Percentiles rank a stretch among this genome's conserved stretches.
These are phyloP conservation scores for Microcyclospora tardicrescens DNA, from an alignment of 2,329 filamentous ascomycete genomes.

Conservation along the genomic window DNA sequence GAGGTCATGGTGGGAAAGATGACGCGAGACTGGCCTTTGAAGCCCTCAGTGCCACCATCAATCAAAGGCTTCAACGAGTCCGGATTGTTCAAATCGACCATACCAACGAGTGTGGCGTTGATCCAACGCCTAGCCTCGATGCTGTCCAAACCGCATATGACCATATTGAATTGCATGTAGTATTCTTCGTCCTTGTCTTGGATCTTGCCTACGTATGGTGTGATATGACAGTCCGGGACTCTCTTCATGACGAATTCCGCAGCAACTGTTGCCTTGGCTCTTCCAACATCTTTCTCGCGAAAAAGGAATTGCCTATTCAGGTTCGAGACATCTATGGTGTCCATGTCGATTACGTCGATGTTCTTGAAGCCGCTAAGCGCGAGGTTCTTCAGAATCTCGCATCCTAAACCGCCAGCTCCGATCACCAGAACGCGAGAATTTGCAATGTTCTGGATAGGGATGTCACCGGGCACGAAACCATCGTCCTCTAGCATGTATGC, in stretches of 20 bases:
- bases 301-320: conserved; percentile 97
- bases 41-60: conserved; percentile 93
- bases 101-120: conserved; percentile 79
- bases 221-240: conserved; percentile 84
- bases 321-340: conserved; percentile 97
- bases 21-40: conserved; percentile 92
- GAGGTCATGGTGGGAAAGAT: conserved; percentile 85
- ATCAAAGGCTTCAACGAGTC: conserved; percentile 88
- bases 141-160: conserved; percentile 90
- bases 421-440: conserved; percentile 52
- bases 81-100: conserved; percentile 71
- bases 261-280: conserved; percentile 84
- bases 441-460: conserved; percentile 45
- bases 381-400: conserved; percentile 92
- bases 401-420: conserved; percentile 85
- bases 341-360: conserved; percentile 99
- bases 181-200: conserved; percentile 95
- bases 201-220: conserved; percentile 84
- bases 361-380: conserved; percentile 91
- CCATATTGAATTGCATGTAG: conserved; percentile 90
- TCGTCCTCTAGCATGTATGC: conserved; percentile 59
- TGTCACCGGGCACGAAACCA: conserved; percentile 31
- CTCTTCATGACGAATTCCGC: conserved; percentile 81
- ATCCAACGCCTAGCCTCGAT: conserved; percentile 98
- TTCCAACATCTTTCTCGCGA: conserved; percentile 79